A percentile compares a stretch with the other conserved stretches of the same genome.
These are phyloP conservation scores for Alternaria conjuncta DNA, from an alignment of 2,329 filamentous ascomycete species.

Conservation along the genomic window DNA sequence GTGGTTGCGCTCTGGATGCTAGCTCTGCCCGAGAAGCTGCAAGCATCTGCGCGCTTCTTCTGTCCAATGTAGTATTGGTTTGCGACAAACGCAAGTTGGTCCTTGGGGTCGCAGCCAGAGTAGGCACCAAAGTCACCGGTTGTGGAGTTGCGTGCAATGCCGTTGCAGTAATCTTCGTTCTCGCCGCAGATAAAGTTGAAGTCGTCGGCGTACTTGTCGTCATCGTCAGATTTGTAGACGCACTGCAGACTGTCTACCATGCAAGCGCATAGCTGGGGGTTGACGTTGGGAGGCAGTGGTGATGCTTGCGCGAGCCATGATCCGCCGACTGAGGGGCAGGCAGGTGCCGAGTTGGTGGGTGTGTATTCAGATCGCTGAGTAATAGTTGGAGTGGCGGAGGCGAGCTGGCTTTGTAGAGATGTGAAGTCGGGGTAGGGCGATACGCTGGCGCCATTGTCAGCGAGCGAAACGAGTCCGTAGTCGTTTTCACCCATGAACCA, in stretches of 20 bases:
- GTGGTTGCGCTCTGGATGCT: slow-evolving; percentile 59
- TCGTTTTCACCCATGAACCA: slow-evolving; percentile 92
- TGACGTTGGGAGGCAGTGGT: slow-evolving; percentile 81
- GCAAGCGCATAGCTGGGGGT: slow-evolving; percentile 81
- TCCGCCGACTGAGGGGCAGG: slow-evolving; percentile 71
- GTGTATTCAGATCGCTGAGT: slow-evolving; percentile 72
- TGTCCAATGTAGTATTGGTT: slow-evolving; percentile 71
- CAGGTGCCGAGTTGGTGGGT: slow-evolving; percentile 70
- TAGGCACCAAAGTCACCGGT: slow-evolving; percentile 76
- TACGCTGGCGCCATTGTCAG: slow-evolving; percentile 62
- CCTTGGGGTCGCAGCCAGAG: slow-evolving; percentile 73
- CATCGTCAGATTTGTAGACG: slow-evolving; percentile 66
- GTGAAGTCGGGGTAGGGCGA: slow-evolving; percentile 75
- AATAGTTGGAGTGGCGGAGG: slow-evolving; percentile 67
- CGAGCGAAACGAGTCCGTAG: slow-evolving; percentile 77
- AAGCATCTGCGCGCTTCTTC: slow-evolving; percentile 60
- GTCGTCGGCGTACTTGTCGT: slow-evolving; percentile 66
- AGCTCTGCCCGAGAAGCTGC: slow-evolving; percentile 73
- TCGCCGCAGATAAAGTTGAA: slow-evolving; percentile 77
- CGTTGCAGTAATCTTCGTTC: slow-evolving; percentile 63
- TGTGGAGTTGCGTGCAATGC: slow-evolving; percentile 71
- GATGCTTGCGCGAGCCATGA: slow-evolving; percentile 72
- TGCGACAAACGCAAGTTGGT: slow-evolving; percentile 76
- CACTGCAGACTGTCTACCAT: slow-evolving; percentile 78
- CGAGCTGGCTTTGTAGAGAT: slow-evolving; percentile 72